Conservation (phyloP, 2,329 filamentous ascomycete species). For the Fusarium mexicanum region DNA sequence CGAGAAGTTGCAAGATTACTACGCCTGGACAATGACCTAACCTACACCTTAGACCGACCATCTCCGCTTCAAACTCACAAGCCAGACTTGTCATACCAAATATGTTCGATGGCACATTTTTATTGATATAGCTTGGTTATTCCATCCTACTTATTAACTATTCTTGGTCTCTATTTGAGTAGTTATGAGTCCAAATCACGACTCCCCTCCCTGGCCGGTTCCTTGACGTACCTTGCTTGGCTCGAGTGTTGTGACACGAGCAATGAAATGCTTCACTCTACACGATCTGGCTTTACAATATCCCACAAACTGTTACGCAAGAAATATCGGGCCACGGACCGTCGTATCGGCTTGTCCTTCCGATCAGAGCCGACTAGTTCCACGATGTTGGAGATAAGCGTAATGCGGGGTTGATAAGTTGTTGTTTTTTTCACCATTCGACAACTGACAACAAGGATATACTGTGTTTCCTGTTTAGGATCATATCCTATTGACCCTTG, state of each 20-base stretch:
- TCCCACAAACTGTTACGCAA: neutral
- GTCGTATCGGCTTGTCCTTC: slow-evolving; percentile 1
- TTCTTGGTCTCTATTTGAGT: rapidly evolving
- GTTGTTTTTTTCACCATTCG: neutral
- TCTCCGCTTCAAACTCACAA: neutral
- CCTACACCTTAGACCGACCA: neutral
- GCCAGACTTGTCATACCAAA: neutral
- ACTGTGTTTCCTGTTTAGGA: neutral
- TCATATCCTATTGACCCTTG: neutral
- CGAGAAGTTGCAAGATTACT: neutral
- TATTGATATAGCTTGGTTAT: no score
- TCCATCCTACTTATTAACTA: neutral
- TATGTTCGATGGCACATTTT: neutral
- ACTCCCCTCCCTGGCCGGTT: rapidly evolving
- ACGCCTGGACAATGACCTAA: neutral
- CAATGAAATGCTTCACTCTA: rapidly evolving
- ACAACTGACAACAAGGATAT: neutral
- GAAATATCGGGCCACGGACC: slow-evolving; percentile 50
- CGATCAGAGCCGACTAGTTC: slow-evolving; percentile 13
- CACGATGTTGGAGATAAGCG: slow-evolving; percentile 47
- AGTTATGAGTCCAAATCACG: neutral
- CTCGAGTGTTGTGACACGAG: neutral
- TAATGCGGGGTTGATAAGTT: slow-evolving; percentile 32
- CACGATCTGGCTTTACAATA: neutral
- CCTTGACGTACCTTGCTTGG: no score